These are phyloP conservation scores for Leccinum angustisporum DNA, from an alignment of 1,284 basidiomycete species.

Conservation along the genomic window DNA sequence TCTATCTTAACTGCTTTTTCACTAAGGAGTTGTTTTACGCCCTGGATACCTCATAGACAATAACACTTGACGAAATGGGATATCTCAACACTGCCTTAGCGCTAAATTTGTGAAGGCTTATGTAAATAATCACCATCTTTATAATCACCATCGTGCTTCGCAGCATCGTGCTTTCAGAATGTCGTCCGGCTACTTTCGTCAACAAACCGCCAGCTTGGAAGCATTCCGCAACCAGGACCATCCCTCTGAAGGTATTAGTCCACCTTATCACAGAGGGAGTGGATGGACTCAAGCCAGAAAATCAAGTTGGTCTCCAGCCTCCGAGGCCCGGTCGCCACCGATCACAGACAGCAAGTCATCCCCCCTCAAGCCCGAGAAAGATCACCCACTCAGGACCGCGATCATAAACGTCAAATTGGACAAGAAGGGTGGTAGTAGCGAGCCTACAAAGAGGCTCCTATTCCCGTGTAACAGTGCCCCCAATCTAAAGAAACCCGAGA, in stretches of 20 bases:
- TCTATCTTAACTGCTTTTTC: not conserved
- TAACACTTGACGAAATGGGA: too few relatives aligned
- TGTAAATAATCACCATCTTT: too few relatives aligned
- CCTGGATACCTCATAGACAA: not conserved
- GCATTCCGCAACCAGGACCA: not conserved
- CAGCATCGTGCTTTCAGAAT: not conserved
- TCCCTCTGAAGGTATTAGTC: not conserved
- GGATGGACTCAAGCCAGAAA: not conserved
- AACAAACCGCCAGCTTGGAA: not conserved
- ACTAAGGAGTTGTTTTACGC: not conserved
- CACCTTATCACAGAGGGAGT: not conserved
- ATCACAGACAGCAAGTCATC: not conserved
- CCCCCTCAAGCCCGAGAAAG: not conserved
- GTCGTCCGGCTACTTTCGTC: not conserved
- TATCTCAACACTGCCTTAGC: too few relatives aligned
- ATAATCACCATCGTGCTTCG: not conserved
- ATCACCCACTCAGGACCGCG: not conserved
- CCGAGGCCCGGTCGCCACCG: not conserved
- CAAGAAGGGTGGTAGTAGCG: not conserved
- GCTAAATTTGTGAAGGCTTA: too few relatives aligned
- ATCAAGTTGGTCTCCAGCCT: not conserved
- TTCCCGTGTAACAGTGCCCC: not conserved
- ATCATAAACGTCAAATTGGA: not conserved
- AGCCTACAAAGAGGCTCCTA: not conserved
- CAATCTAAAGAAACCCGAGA: not conserved